Evolutionary conservation across 495 filamentous ascomycete species (phyloP).

Genomic region (Daldinia bambusicola): DNA sequence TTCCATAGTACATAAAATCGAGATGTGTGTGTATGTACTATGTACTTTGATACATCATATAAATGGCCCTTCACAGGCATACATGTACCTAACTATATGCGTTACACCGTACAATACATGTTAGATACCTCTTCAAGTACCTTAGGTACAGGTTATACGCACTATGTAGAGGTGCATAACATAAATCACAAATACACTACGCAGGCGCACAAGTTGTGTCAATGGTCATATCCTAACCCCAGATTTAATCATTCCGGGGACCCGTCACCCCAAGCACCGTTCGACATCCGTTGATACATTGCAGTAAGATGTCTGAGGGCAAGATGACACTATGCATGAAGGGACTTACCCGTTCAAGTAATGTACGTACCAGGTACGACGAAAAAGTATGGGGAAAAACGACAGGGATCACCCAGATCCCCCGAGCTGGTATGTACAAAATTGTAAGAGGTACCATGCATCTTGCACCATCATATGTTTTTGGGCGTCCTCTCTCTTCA

Average conservation of each 20-base stretch:
- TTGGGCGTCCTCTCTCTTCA: slow-evolving; percentile 1
- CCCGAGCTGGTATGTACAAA: slow-evolving; percentile 9
- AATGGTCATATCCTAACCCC: slow-evolving; percentile 35
- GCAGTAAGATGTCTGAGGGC: slow-evolving; percentile 22
- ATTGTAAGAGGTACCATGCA: slow-evolving; percentile 5
- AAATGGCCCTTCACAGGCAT: too few relatives aligned
- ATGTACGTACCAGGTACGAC: slow-evolving; percentile 31
- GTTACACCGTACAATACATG: too few relatives aligned
- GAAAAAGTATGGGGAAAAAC: slow-evolving; percentile 40
- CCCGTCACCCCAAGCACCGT: slow-evolving; percentile 36
- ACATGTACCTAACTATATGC: too few relatives aligned
- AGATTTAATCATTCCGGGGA: slow-evolving; percentile 45
- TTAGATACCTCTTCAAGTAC: not conserved
- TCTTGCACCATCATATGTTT: slow-evolving; percentile 8
- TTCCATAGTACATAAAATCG: too few relatives aligned
- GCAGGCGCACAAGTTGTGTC: slow-evolving; percentile 8
- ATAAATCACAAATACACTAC: too few relatives aligned
- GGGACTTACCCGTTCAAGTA: slow-evolving; percentile 36
- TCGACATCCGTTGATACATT: slow-evolving; percentile 30
- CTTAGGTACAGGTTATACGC: not conserved
- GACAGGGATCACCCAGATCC: slow-evolving; percentile 20
- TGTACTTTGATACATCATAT: not conserved
- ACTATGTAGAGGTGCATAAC: too few relatives aligned
- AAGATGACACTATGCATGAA: slow-evolving; percentile 11
- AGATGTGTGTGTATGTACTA: not conserved